phyloP scores from a whole-genome alignment of 371 early-diverging fungal genomes.

The Mucor irregularis region DNA sequence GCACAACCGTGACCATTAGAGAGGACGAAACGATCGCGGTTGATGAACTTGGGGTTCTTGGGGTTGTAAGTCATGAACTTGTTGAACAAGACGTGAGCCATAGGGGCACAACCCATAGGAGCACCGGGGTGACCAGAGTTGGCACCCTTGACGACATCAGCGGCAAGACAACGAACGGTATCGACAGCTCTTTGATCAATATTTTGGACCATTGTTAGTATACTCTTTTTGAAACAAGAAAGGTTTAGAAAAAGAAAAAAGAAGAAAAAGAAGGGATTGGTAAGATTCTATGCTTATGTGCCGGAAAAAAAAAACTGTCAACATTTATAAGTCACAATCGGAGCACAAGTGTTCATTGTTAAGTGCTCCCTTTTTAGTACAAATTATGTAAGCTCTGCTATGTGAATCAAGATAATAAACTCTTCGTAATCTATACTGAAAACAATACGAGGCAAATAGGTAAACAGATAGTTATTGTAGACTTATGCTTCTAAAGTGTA shows the following conservation, averaged over 20 bases:
- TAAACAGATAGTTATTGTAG: too few relatives aligned
- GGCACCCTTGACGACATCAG: slow-evolving; percentile 94
- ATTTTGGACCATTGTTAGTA: slow-evolving; percentile 38
- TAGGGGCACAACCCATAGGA: slow-evolving; percentile 98
- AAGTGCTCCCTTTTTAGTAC: too few relatives aligned
- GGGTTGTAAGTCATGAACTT: slow-evolving; percentile 84
- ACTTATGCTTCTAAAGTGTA: too few relatives aligned
- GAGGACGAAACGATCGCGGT: slow-evolving; percentile 97
- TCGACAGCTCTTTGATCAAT: slow-evolving; percentile 79
- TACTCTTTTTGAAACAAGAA: background rate
- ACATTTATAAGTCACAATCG: too few relatives aligned
- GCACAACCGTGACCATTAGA: slow-evolving; percentile 98
- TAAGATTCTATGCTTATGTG: too few relatives aligned
- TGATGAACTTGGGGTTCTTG: slow-evolving; percentile 83
- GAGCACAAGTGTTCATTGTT: too few relatives aligned
- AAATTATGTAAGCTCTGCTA: too few relatives aligned
- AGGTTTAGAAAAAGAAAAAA: background rate
- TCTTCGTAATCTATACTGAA: too few relatives aligned
- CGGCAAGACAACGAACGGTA: slow-evolving; percentile 93
- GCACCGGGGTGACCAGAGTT: slow-evolving; percentile 99
- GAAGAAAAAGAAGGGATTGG: background rate
- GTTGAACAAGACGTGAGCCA: slow-evolving; percentile 92
- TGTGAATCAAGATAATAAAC: too few relatives aligned
- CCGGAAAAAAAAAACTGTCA: too few relatives aligned
- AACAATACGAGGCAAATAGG: too few relatives aligned